These are phyloP conservation scores for Hymenoscyphus repandus DNA, from an alignment of 2,329 filamentous ascomycete species.

Conservation along the genomic window DNA sequence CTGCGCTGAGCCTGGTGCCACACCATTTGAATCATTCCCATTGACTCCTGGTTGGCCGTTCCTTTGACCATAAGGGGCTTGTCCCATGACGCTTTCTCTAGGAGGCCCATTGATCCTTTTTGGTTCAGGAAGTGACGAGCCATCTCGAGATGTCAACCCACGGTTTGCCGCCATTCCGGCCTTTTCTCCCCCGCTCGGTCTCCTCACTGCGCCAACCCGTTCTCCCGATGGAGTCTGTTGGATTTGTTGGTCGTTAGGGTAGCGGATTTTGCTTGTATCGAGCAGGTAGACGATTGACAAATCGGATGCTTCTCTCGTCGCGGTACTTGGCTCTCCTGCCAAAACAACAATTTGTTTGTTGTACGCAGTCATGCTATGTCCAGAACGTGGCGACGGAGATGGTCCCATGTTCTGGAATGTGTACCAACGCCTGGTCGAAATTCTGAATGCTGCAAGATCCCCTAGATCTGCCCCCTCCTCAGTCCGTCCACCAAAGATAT, in stretches of 20 bases:
- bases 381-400: conserved; percentile 86
- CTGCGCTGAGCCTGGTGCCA: conserved; percentile 29
- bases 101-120: conserved; percentile 39
- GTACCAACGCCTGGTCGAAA: conserved; percentile 87
- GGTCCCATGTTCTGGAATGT: conserved; percentile 99
- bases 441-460: conserved; percentile 82
- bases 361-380: conserved; percentile 95
- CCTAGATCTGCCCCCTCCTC: conserved; percentile 90
- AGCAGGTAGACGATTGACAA: conserved; percentile 85
- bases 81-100: conserved; percentile 39
- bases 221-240: conserved; percentile 36
- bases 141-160: conserved; percentile 26
- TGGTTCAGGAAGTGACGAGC: conserved; percentile 34
- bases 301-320: conserved; percentile 73
- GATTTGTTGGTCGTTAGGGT: conserved; percentile 67
- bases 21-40: conserved; percentile 32
- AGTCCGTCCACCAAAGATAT: conserved; percentile 93
- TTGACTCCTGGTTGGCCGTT: conserved; percentile 33
- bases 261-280: conserved; percentile 93
- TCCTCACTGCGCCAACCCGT: conserved; percentile 32
- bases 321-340: conserved; percentile 89
- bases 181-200: conserved; percentile 41
- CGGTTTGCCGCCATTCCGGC: conserved; percentile 22
- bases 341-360: conserved; percentile 90
- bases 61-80: conserved; percentile 29